Percentiles rank a stretch among this genome's conserved stretches.
These are phyloP conservation scores for Borovskyia barvae DNA, from an alignment of 208 protist genomes.

Conservation along the genomic window DNA sequence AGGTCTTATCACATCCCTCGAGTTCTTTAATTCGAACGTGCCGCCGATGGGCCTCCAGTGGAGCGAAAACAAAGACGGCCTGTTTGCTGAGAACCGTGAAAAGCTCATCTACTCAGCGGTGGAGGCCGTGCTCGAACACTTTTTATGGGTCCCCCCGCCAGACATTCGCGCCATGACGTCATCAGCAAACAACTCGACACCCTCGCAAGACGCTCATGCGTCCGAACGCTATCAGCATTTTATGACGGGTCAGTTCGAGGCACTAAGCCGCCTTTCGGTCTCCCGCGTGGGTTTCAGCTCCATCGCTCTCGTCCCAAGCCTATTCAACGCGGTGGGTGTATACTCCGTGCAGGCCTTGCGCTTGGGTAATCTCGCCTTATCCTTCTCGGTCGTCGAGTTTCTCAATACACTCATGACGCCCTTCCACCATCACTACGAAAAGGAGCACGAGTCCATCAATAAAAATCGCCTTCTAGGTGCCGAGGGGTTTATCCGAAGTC, in stretches of 20 bases:
- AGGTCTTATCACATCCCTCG: slow-evolving; percentile 21
- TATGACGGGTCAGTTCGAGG: slow-evolving; percentile 68
- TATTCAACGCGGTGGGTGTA: slow-evolving; percentile 57
- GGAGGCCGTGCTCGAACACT: slow-evolving; percentile 58
- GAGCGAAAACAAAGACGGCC: slow-evolving; percentile 84
- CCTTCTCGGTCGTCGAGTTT: slow-evolving; percentile 85
- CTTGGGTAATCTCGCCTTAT: slow-evolving; percentile 61
- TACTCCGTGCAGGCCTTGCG: slow-evolving; percentile 65
- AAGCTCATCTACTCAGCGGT: slow-evolving; percentile 81
- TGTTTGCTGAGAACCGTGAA: slow-evolving; percentile 93
- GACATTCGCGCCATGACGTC: not conserved
- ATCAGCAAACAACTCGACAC: not conserved
- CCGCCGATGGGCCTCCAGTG: slow-evolving; percentile 73
- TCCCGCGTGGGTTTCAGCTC: slow-evolving; percentile 88
- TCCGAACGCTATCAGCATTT: slow-evolving; percentile 22
- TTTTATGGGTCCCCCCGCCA: slow-evolving; percentile 26
- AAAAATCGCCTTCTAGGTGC: slow-evolving; percentile 83
- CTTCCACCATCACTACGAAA: slow-evolving; percentile 93
- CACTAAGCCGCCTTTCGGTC: slow-evolving; percentile 80
- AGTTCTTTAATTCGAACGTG: slow-evolving; percentile 92
- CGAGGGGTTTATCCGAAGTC: slow-evolving; percentile 55
- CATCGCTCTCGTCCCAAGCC: slow-evolving; percentile 62
- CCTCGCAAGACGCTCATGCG: not conserved
- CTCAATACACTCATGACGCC: slow-evolving; percentile 91
- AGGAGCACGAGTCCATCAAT: slow-evolving; percentile 84